Evolutionary conservation across 805 yeast species (phyloP).

Genomic region (Zygosaccharomyces bailii): DNA sequence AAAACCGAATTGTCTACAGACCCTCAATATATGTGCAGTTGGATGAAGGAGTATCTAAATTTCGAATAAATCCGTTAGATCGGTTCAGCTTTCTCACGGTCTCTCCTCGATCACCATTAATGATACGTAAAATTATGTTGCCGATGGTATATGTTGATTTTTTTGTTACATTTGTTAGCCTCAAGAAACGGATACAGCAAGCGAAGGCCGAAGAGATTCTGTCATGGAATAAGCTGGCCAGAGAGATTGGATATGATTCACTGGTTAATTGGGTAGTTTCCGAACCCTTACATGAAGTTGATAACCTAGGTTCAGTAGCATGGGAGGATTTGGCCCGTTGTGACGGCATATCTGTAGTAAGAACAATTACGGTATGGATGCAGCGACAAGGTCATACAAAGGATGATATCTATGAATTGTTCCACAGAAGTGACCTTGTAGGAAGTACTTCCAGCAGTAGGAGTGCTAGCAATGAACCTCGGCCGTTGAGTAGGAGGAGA

Average conservation of each 20-base stretch:
- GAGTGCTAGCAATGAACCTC: slow-evolving; percentile 9
- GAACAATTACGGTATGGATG: slow-evolving; percentile 26
- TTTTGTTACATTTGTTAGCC: slow-evolving; percentile 17
- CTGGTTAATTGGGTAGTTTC: slow-evolving; percentile 14
- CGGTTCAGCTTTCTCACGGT: slow-evolving; percentile 54
- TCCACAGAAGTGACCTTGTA: slow-evolving; percentile 10
- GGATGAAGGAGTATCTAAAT: slow-evolving; percentile 21
- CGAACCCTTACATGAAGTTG: slow-evolving; percentile 18
- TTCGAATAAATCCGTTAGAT: slow-evolving; percentile 31
- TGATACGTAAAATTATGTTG: slow-evolving; percentile 58
- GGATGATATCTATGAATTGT: slow-evolving; percentile 18
- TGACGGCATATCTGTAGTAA: slow-evolving; percentile 19
- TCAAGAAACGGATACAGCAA: slow-evolving; percentile 18
- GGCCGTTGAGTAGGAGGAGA: slow-evolving; percentile 11
- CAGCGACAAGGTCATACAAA: slow-evolving; percentile 21
- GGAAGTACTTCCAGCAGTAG: slow-evolving; percentile 8
- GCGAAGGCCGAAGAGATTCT: slow-evolving; percentile 13
- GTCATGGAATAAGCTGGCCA: slow-evolving; percentile 22
- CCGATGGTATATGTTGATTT: slow-evolving; percentile 23
- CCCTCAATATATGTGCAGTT: slow-evolving; percentile 23
- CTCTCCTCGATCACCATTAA: slow-evolving; percentile 84
- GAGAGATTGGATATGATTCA: slow-evolving; percentile 17
- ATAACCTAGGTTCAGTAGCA: slow-evolving; percentile 11
- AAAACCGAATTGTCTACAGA: slow-evolving; percentile 16
- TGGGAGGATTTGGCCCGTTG: slow-evolving; percentile 21